Evolutionary conservation across 1,284 basidiomycete genomes (phyloP).

Genomic region (Boletus calvinii): DNA sequence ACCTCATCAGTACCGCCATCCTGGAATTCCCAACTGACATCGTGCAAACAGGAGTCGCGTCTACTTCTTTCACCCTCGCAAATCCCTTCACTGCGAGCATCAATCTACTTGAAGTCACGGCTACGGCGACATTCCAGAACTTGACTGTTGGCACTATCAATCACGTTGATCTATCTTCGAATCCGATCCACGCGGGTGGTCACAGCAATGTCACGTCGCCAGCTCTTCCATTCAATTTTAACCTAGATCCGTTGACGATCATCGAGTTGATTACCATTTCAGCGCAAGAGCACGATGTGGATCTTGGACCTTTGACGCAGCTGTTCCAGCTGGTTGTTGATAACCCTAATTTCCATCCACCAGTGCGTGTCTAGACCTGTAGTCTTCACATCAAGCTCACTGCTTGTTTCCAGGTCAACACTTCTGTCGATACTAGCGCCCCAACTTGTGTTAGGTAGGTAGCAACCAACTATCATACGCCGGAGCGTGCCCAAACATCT

Average conservation of each 20-base stretch:
- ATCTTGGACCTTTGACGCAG: constrained; percentile 62
- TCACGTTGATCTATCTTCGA: constrained; percentile 48
- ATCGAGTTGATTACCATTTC: constrained; percentile 57
- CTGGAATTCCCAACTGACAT: constrained; percentile 61
- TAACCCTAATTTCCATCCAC: constrained; percentile 51
- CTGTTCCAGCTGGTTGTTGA: constrained; percentile 58
- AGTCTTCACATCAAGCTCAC: background rate
- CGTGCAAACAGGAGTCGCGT: constrained; percentile 55
- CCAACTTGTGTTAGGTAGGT: constrained; percentile 56
- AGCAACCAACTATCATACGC: background rate
- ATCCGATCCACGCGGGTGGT: constrained; percentile 61
- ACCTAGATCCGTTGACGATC: constrained; percentile 62
- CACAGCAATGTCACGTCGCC: constrained; percentile 62
- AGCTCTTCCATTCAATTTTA: constrained; percentile 61
- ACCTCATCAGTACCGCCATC: constrained; percentile 56
- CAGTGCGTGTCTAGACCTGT: constrained; percentile 2
- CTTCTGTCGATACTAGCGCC: constrained; percentile 52
- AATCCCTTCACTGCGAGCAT: constrained; percentile 81
- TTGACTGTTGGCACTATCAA: constrained; percentile 60
- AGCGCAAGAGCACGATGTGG: constrained; percentile 54
- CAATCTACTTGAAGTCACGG: constrained; percentile 59
- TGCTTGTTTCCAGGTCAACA: constrained; percentile 43
- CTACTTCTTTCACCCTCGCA: constrained; percentile 53
- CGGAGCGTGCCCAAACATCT: constrained; percentile 8
- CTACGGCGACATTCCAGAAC: constrained; percentile 55